Evolutionary conservation across 1,139 yeast genomes (phyloP).

Genomic region (Yamadazyma membranifaciens): DNA sequence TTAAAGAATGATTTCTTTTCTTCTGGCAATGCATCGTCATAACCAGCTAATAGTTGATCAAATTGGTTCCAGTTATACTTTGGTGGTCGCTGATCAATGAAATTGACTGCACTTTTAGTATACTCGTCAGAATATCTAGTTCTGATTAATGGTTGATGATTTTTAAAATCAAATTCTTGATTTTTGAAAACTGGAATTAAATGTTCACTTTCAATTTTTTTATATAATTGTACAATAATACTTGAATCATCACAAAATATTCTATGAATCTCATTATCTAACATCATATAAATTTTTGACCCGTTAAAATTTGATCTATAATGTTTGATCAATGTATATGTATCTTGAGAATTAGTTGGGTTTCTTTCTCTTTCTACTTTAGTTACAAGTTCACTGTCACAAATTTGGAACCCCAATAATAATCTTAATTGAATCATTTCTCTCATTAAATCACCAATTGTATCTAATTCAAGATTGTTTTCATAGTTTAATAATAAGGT

Average conservation of each 20-base stretch:
- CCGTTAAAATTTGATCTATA: constrained; percentile 47
- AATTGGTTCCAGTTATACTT: constrained; percentile 85
- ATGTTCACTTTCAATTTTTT: constrained; percentile 19
- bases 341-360: constrained; percentile 50
- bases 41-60: constrained; percentile 90
- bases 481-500: constrained; percentile 60
- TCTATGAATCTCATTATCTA: constrained; percentile 84
- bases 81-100: constrained; percentile 50
- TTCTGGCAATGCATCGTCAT: constrained; percentile 65
- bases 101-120: constrained; percentile 56
- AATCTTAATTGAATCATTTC: constrained; percentile 87
- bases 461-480: constrained; percentile 48
- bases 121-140: constrained; percentile 76
- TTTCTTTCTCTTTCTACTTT: constrained; percentile 62
- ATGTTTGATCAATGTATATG: constrained; percentile 41
- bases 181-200: constrained; percentile 17
- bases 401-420: constrained; percentile 86
- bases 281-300: constrained; percentile 65
- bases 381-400: constrained; percentile 66
- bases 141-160: constrained; percentile 59
- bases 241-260: constrained; percentile 70
- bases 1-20: constrained; percentile 59
- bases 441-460: constrained; percentile 65
- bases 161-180: constrained; percentile 22
- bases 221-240: constrained; percentile 75